Evolutionary conservation across 176 grass and related monocot species (phyloP), one percentile per base, ranked within the genome.

Genomic region (Aegilops tauschii): DNA sequence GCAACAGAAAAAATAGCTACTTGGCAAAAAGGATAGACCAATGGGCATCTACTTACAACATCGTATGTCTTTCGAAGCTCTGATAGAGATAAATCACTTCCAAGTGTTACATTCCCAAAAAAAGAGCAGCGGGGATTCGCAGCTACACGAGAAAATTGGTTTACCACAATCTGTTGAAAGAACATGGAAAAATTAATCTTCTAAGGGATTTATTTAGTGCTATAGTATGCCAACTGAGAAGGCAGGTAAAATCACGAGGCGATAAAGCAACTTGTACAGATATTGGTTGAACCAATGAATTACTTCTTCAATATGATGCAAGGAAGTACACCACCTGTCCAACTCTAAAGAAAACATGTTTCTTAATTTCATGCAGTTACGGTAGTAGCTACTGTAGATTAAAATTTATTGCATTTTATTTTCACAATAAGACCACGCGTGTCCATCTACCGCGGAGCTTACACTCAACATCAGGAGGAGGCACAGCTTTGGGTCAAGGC

Each of bases 101-200:
- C 96, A 39, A 98, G 66, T 61, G 92, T 86, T 58, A 98, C 87
- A 92, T 98, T 95, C 47, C 96, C 93, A 65, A 94, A 94, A 88
- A 95, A 96, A 69, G 88, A 91, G 68, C 91, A 98, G 59, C 92
- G 83, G 3, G 58, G 82, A 27, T 96, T 88, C 61, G 84, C 82
- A 89, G 96, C 92, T 87, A 94, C 90, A 82, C 90, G 92, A 98
- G 96, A 92, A 88, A 96, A 98, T 84, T 98, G 93, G 68, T 98
- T 96, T 86, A 98, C 90, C 81, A 98, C 93, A 88, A 98, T 94
- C 96, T 96, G 96, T 91, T 81, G 74, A 89, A 94, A 59, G 34
- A 92, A 79, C 82, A 78, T 70, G 32, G 52, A 67, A 81, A 32
- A 42, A 40, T 82, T 78, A 85, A 91, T 79, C 40, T 74, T 69